Base-by-base conservation (phyloP, 257 asterid genomes). In the Phtheirospermum japonicum region DNA sequence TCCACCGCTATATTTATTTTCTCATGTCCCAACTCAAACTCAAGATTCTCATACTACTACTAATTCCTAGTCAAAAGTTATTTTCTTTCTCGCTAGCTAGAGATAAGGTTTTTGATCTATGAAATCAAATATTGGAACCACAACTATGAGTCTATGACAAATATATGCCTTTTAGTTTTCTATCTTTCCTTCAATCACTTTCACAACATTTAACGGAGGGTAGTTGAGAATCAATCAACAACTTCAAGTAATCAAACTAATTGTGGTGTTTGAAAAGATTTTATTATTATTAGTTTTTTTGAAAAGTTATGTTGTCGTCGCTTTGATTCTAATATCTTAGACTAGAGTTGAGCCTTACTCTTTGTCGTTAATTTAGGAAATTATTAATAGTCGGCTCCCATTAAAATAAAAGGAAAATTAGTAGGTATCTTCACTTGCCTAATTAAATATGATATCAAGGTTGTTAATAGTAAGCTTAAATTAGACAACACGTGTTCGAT, bases 331-430 rank as follows among this genome's bases (percentile, higher is more conserved):
- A n/a, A n/a, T n/a, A n/a, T n/a, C n/a, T n/a, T n/a, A n/a, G n/a
- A n/a, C n/a, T n/a, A n/a, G 52, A 45, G 19, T n/a, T 19, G 26
- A 64, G 71, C 66, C 71, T 40, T 40, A 59, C 55, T 57, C 14
- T 19, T 42, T 34, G 26, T 32, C 40, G 9, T 51, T 49, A 20
- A 17, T 19, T 5, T 49, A 63, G 48, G 49, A 5, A 32, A 30
- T 23, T 32, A 34, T 14, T 10, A 9, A 28, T 13, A 18, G 20
- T n/a, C 9, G 14, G 12, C 4, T 14, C 46, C 5, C 46, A 39
- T 39, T 39, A 39, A 39, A 39, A 39, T 11, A 11, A 2, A n/a
- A n/a, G n/a, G n/a, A n/a, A n/a, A n/a, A n/a, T n/a, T n/a, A n/a
- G n/a, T n/a, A n/a, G n/a, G n/a, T n/a, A n/a, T n/a, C n/a, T n/a